phyloP scores from a whole-genome alignment of 1,284 basidiomycete genomes.

The Moesziomyces parantarcticus region DNA sequence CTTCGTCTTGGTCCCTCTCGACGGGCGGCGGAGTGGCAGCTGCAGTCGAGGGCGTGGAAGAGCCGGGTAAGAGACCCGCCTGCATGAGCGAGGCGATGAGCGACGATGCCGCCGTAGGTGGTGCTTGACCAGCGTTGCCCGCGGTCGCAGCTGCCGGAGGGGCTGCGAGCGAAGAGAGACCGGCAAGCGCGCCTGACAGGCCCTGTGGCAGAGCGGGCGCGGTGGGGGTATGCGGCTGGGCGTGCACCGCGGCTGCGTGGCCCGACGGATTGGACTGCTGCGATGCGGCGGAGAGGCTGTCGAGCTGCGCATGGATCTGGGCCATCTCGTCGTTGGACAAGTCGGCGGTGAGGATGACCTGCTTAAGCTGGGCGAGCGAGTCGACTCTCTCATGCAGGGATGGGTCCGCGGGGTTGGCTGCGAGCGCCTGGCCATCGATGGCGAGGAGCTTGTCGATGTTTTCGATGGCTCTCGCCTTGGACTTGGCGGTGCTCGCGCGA shows the following conservation, averaged over 20 bases:
- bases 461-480: conserved; percentile 51
- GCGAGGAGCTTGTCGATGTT: conserved; percentile 59
- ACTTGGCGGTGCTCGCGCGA: conserved; percentile 19
- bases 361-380: conserved; percentile 74
- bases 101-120: conserved; percentile 30
- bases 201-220: conserved; percentile 40
- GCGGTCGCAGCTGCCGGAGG: conserved; percentile 7
- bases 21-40: conserved; percentile 68
- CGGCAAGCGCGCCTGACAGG: conserved; percentile 32
- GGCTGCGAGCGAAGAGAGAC: conserved; percentile 19
- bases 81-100: conserved; percentile 61
- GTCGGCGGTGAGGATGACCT: conserved; percentile 77
- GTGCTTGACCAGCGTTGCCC: neutral
- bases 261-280: conserved; percentile 44
- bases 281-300: conserved; percentile 71
- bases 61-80: conserved; percentile 57
- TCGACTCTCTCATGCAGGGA: conserved; percentile 45
- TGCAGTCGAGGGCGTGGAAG: conserved; percentile 43
- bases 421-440: conserved; percentile 49
- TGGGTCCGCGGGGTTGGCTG: conserved; percentile 43
- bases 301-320: conserved; percentile 82
- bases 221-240: conserved; percentile 14
- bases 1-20: conserved; percentile 68
- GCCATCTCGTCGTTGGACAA: conserved; percentile 82
- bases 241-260: conserved; percentile 51